phyloP scores from a whole-genome alignment of 495 filamentous ascomycete species.

The Hypoxylon lenormandii region DNA sequence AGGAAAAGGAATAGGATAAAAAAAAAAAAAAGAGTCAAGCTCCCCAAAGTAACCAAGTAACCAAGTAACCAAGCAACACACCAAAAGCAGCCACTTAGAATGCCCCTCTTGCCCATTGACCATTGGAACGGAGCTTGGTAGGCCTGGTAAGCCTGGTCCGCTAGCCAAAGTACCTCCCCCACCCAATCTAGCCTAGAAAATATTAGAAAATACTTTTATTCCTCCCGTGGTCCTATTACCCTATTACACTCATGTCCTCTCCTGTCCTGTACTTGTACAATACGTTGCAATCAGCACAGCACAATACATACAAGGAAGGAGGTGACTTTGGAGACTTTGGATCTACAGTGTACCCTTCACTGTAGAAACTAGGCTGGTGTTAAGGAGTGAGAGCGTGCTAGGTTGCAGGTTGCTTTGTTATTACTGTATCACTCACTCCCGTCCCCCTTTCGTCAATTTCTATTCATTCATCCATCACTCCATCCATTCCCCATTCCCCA shows the following conservation, averaged over 20 bases:
- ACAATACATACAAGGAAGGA: constrained; percentile 47
- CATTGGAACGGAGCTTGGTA: constrained; percentile 18
- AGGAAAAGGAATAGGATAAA: too few species aligned
- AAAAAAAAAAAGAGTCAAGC: neutral
- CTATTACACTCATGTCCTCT: too few species aligned
- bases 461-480: constrained; percentile 18
- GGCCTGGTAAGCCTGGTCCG: constrained; percentile 10
- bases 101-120: too few species aligned
- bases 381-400: constrained; percentile 24
- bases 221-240: constrained; percentile 13
- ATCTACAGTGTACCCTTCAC: constrained; percentile 29
- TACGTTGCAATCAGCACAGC: constrained; percentile 43
- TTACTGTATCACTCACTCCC: constrained; percentile 39
- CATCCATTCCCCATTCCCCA: neutral
- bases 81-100: constrained; percentile 4
- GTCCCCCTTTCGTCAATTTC: constrained; percentile 15
- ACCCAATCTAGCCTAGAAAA: constrained; percentile 17
- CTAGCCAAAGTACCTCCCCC: constrained; percentile 9
- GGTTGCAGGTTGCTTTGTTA: constrained; percentile 37
- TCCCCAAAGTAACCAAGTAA: neutral
- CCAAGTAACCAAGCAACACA: too few species aligned
- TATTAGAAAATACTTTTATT: constrained; percentile 32
- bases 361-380: constrained; percentile 25
- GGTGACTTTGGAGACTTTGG: constrained; percentile 35
- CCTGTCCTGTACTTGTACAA: neutral